Conservation (phyloP, 768 basidiomycete species). For the Podaxis rugospora region DNA sequence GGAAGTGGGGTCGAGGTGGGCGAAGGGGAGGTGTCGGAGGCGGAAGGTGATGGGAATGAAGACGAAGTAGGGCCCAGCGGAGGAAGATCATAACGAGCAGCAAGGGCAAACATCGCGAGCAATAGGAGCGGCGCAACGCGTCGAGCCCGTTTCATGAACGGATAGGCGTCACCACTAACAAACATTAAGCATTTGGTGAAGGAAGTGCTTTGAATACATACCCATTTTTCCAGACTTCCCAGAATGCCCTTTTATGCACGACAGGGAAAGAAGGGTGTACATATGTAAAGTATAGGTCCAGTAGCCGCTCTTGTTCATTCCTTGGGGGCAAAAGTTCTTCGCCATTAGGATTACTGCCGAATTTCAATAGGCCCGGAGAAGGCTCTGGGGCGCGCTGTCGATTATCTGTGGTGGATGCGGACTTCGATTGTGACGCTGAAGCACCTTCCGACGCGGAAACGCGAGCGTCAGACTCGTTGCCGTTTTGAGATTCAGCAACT, state of each 20-base stretch:
- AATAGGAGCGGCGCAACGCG: conserved; percentile 63
- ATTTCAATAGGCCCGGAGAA: neutral
- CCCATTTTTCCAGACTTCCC: conserved; percentile 47
- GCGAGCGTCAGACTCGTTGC: conserved; percentile 23
- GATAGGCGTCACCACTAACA: conserved; percentile 22
- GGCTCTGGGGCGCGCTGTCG: neutral
- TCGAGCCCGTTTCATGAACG: conserved; percentile 36
- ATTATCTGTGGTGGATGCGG: neutral
- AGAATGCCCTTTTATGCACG: conserved; percentile 66
- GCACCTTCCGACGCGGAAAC: neutral
- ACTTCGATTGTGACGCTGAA: neutral
- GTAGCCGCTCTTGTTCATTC: conserved; percentile 48
- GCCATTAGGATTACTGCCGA: neutral
- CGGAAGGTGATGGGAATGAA: neutral
- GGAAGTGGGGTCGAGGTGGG: conserved; percentile 27
- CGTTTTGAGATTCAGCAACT: conserved; percentile 22
- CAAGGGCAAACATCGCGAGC: conserved; percentile 80
- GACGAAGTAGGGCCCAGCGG: neutral
- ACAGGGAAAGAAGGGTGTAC: conserved; percentile 80
- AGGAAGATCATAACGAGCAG: conserved; percentile 58
- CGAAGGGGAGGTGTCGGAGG: neutral
- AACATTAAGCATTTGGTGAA: neutral
- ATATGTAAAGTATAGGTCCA: conserved; percentile 76
- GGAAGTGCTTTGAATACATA: conserved; percentile 16
- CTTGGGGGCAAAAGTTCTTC: neutral